A percentile compares a stretch with the other conserved stretches of the same genome.
Evolutionary conservation across 345 rosid genomes (phyloP).

Genomic region (Ricinus communis): DNA sequence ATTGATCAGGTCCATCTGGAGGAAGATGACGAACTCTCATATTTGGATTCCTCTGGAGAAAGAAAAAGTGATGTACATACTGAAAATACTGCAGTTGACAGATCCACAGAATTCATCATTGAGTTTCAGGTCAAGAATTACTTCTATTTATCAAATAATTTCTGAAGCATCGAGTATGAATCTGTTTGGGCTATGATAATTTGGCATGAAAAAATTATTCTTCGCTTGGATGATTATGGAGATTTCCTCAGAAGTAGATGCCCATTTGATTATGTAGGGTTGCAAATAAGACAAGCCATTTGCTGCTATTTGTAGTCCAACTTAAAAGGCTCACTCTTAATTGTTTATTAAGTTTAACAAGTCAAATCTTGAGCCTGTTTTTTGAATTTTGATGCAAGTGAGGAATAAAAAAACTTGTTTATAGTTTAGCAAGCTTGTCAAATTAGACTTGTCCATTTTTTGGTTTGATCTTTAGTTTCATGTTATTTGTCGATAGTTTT

Average conservation of each 20-base stretch:
- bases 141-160: constrained; percentile 3
- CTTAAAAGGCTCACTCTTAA: background rate
- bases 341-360: background rate
- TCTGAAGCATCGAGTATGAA: background rate
- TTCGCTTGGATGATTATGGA: background rate
- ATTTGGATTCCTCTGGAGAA: constrained; percentile 37
- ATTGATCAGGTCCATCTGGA: constrained; percentile 69
- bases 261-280: background rate
- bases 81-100: constrained; percentile 43
- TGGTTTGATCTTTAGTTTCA: no score
- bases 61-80: constrained; percentile 34
- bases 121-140: constrained; percentile 71
- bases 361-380: background rate
- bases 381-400: background rate
- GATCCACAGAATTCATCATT: constrained; percentile 58
- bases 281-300: background rate
- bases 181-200: background rate
- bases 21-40: constrained; percentile 46
- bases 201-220: background rate
- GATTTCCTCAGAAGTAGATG: background rate
- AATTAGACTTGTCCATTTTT: no score
- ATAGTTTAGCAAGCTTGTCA: no score
- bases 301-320: background rate
- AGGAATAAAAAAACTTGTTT: no score
- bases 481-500: no score